Conservation (phyloP, 2,329 filamentous ascomycete species). For the Microthyrium microscopicum region DNA sequence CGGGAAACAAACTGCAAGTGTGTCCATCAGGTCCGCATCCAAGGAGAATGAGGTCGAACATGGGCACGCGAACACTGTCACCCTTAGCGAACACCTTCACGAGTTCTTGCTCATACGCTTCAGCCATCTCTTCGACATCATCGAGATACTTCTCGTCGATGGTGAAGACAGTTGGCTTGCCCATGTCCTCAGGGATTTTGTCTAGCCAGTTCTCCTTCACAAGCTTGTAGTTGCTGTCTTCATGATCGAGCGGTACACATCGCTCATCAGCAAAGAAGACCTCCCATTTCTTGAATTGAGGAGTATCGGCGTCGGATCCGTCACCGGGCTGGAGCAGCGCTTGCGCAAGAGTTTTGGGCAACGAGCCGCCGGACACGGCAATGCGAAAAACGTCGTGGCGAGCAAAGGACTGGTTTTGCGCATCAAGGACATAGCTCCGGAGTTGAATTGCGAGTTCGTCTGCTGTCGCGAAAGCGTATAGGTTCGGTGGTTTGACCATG, state of each 20-base stretch:
- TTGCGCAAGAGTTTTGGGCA: conserved; percentile 74
- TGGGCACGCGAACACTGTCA: conserved; percentile 84
- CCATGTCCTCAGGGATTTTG: conserved; percentile 55
- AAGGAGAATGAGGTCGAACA: conserved; percentile 86
- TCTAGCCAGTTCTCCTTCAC: conserved; percentile 76
- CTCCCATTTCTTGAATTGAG: conserved; percentile 80
- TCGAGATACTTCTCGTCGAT: conserved; percentile 55
- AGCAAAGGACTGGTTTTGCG: conserved; percentile 61
- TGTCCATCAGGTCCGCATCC: conserved; percentile 93
- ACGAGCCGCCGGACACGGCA: conserved; percentile 81
- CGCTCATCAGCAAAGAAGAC: conserved; percentile 98
- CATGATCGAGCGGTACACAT: conserved; percentile 77
- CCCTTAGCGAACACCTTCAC: conserved; percentile 76
- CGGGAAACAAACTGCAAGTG: conserved; percentile 91
- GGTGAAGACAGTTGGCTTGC: conserved; percentile 54
- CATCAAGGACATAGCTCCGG: conserved; percentile 65
- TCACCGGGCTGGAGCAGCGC: conserved; percentile 50
- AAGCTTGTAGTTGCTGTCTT: conserved; percentile 85
- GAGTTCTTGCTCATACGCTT: conserved; percentile 79
- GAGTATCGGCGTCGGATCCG: conserved; percentile 37
- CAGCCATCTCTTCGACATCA: conserved; percentile 81
- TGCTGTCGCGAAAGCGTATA: conserved; percentile 63
- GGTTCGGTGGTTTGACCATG: conserved; percentile 27
- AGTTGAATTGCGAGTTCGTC: conserved; percentile 59
- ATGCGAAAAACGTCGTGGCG: conserved; percentile 81